These are phyloP conservation scores for Petrea volubilis DNA, from an alignment of 257 asterid species.

Conservation along the genomic window DNA sequence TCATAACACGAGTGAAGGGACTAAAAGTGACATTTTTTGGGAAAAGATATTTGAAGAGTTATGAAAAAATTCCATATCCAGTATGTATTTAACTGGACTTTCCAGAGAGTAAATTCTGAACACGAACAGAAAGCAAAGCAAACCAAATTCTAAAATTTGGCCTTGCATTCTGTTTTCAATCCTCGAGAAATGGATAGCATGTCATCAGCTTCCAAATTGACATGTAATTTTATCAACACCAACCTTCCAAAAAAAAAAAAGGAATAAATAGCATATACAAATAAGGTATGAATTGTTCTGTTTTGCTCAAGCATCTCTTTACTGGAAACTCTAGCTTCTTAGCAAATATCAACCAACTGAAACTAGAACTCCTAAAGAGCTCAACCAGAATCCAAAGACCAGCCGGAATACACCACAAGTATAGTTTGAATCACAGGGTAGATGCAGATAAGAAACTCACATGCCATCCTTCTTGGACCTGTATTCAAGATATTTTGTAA, in stretches of 20 bases:
- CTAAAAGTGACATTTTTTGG: neutral
- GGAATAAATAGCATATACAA: slow-evolving; percentile 1
- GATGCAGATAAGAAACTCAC: slow-evolving; percentile 50
- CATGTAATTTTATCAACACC: neutral
- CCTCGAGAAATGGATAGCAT: neutral
- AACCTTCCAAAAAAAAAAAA: neutral
- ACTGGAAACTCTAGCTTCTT: neutral
- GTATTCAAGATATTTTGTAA: slow-evolving; percentile 75
- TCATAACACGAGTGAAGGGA: slow-evolving; percentile 1
- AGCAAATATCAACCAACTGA: slow-evolving; percentile 7
- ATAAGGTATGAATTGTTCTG: neutral
- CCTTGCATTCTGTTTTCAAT: neutral
- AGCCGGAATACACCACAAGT: neutral
- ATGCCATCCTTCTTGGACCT: slow-evolving; percentile 80
- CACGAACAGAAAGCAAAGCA: neutral
- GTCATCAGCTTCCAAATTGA: neutral
- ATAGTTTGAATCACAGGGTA: slow-evolving; percentile 16
- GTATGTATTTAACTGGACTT: neutral
- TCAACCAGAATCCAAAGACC: slow-evolving; percentile 14
- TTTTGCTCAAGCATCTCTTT: neutral
- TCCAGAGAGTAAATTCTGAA: neutral
- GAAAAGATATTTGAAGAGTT: neutral
- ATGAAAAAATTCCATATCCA: neutral
- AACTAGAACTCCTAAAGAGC: slow-evolving; percentile 9
- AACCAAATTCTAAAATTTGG: neutral